Conservation (phyloP, 139 green algal species). For the Pleodorina starrii region DNA sequence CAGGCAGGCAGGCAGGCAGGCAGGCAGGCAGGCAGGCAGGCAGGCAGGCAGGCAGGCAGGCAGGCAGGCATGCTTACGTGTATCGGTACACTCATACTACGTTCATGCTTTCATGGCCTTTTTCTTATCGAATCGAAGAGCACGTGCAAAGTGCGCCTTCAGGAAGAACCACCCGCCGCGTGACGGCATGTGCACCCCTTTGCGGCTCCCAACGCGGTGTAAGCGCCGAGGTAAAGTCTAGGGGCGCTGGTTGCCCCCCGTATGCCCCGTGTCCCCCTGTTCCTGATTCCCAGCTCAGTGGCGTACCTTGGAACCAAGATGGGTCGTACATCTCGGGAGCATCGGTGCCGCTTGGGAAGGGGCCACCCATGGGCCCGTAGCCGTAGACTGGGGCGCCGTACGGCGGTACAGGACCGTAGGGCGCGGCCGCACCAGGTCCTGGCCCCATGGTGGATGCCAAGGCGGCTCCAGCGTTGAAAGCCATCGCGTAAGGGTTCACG, state of each 20-base stretch:
- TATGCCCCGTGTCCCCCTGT: neutral
- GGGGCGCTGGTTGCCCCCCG: too few species aligned
- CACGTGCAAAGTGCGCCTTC: too few species aligned
- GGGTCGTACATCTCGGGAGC: slow-evolving; percentile 14
- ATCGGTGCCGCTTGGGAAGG: neutral
- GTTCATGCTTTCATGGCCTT: too few species aligned
- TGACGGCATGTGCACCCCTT: neutral
- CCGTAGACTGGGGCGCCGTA: neutral
- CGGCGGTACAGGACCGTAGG: neutral
- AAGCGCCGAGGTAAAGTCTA: too few species aligned
- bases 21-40: too few species aligned
- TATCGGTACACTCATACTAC: too few species aligned
- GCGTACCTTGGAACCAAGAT: slow-evolving; percentile 13
- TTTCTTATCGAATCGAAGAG: too few species aligned
- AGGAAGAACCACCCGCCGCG: too few species aligned
- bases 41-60: too few species aligned
- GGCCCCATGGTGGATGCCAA: neutral
- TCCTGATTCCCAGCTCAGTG: neutral
- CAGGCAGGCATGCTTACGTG: too few species aligned
- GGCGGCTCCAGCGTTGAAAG: neutral
- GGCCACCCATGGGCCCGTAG: neutral
- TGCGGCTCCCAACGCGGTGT: neutral
- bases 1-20: too few species aligned
- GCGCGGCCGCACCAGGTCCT: neutral
- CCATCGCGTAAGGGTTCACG: neutral